phyloP scores from a whole-genome alignment of 345 rosid species.

The Pistacia vera region DNA sequence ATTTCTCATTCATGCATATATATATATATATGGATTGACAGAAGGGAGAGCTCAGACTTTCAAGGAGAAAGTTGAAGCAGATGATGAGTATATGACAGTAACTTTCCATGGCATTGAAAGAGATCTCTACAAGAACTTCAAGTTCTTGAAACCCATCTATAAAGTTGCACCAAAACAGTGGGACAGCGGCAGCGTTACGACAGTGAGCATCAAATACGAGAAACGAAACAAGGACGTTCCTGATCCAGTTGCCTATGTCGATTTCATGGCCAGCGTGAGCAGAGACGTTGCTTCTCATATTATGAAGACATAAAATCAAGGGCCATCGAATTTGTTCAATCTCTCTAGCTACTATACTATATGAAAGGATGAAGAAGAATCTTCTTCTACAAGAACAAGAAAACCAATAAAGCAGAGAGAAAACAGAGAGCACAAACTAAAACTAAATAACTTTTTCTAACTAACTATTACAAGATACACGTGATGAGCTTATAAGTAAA shows the following conservation, averaged over 20 bases:
- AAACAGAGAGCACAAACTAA: too few relatives aligned
- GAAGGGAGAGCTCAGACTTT: background rate
- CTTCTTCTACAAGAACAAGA: too few relatives aligned
- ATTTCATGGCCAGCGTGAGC: slow-evolving; percentile 3
- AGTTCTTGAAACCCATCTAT: background rate
- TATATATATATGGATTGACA: background rate
- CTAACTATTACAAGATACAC: too few relatives aligned
- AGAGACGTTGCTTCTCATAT: slow-evolving; percentile 3
- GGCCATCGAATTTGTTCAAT: too few relatives aligned
- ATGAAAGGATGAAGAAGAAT: too few relatives aligned
- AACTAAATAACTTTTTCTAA: too few relatives aligned
- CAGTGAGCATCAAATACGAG: slow-evolving; percentile 10
- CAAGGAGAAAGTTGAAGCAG: slow-evolving; percentile 7
- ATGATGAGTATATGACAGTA: background rate
- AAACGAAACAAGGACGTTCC: slow-evolving; percentile 5
- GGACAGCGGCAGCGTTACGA: background rate
- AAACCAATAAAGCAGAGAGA: too few relatives aligned
- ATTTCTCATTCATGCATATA: background rate
- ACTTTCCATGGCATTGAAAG: background rate
- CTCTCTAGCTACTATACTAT: too few relatives aligned
- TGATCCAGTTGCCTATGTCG: slow-evolving; percentile 3
- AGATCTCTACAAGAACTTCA: background rate
- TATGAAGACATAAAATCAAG: background rate
- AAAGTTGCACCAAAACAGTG: background rate
- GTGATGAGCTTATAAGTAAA: too few relatives aligned